Conservation (phyloP, 169 alveolate genomes). For the Cryptosporidium muris region DNA sequence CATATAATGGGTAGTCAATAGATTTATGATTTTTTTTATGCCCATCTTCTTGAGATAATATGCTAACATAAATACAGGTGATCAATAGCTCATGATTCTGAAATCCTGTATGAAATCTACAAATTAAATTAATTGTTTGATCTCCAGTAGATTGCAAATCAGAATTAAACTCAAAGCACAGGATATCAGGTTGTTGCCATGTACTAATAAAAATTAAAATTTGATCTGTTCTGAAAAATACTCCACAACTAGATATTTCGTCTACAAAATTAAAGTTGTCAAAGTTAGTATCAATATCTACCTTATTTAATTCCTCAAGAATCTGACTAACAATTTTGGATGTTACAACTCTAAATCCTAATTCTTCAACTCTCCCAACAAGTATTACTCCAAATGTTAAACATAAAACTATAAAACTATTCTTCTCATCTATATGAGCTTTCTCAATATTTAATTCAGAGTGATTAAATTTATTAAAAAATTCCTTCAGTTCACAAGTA, state of each 20-base stretch:
- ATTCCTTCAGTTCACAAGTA: too few species aligned
- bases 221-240: conserved; percentile 2
- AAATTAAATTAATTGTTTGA: not conserved
- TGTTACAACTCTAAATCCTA: not conserved
- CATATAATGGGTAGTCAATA: not conserved
- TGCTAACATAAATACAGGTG: conserved; percentile 17
- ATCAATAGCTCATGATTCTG: conserved; percentile 17
- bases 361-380: conserved; percentile 8
- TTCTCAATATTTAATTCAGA: conserved; percentile 12
- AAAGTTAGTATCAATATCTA: not conserved
- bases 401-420: not conserved
- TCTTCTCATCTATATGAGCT: not conserved
- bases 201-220: conserved; percentile 38
- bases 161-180: not conserved
- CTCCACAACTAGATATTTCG: conserved; percentile 15
- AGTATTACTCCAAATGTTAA: conserved; percentile 12
- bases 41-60: conserved; percentile 5
- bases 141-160: not conserved
- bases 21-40: not conserved
- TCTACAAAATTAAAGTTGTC: conserved; percentile 3
- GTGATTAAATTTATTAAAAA: too few species aligned
- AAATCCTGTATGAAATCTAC: conserved; percentile 36
- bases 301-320: not conserved
- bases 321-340: not conserved
- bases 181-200: conserved; percentile 24